Percentiles rank a stretch among this genome's conserved stretches.
phyloP scores from a whole-genome alignment of 306 rosid genomes.

The Pyrus pyrifolia region DNA sequence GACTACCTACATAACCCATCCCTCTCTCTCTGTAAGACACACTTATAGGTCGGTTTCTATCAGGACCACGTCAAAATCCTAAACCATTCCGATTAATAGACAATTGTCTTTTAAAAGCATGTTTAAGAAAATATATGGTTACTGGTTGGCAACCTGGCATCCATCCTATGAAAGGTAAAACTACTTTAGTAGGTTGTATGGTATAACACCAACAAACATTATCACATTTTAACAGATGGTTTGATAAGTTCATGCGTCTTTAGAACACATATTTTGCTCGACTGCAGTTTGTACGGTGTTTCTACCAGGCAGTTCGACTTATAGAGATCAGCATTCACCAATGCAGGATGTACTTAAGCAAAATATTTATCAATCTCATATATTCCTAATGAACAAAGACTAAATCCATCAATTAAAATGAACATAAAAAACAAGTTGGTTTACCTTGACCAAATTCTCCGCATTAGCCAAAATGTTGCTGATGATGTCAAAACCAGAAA shows the following conservation, averaged over 20 bases:
- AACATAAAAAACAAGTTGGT: background rate
- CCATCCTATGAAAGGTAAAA: background rate
- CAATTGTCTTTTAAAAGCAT: no score
- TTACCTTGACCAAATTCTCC: slow-evolving; percentile 68
- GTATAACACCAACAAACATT: background rate
- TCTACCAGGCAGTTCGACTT: background rate
- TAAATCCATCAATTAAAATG: background rate
- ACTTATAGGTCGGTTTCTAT: background rate
- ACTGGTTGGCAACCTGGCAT: background rate
- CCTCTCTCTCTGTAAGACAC: background rate
- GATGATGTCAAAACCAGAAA: slow-evolving; percentile 52
- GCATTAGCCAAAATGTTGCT: slow-evolving; percentile 47
- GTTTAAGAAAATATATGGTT: no score
- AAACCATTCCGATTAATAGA: background rate
- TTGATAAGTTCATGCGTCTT: background rate
- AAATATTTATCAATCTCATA: background rate
- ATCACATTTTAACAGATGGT: background rate
- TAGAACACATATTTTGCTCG: background rate
- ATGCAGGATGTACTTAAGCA: background rate
- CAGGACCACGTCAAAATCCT: background rate
- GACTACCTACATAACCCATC: background rate
- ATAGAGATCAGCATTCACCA: background rate
- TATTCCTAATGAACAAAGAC: background rate
- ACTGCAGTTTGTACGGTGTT: background rate
- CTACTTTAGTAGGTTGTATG: background rate